Evolutionary conservation across 2,329 filamentous ascomycete genomes (phyloP).

Genomic region (Aspergillus hiratsukae): DNA sequence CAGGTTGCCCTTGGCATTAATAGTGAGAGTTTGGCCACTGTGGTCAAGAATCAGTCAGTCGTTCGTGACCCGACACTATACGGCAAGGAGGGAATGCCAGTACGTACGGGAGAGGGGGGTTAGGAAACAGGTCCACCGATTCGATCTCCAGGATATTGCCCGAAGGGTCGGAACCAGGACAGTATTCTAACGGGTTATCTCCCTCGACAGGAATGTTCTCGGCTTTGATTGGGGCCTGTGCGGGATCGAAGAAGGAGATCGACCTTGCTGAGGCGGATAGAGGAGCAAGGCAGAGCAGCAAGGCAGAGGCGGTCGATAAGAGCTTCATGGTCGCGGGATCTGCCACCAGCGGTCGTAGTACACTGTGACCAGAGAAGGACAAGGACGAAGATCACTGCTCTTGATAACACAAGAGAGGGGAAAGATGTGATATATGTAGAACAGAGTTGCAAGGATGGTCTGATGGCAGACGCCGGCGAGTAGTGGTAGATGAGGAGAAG

Average conservation of each 20-base stretch:
- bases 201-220: constrained; percentile 66
- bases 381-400: not conserved
- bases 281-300: constrained; percentile 44
- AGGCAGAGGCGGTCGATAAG: constrained; percentile 27
- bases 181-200: constrained; percentile 79
- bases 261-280: constrained; percentile 42
- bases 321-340: constrained; percentile 36
- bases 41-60: constrained; percentile 8
- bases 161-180: constrained; percentile 61
- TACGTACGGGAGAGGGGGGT: constrained; percentile 80
- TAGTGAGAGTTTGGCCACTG: constrained; percentile 73
- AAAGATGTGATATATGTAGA: not conserved
- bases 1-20: constrained; percentile 74
- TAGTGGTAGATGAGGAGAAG: not conserved
- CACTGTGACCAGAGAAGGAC: not conserved
- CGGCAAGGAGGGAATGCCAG: not conserved
- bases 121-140: constrained; percentile 74
- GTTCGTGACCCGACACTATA: not conserved
- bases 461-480: not conserved
- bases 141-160: constrained; percentile 71
- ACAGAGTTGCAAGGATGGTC: not conserved
- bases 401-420: not conserved
- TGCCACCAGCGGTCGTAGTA: not conserved
- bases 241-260: constrained; percentile 46
- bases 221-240: constrained; percentile 48